Base-by-base conservation (phyloP, 495 filamentous ascomycete genomes). In the Daldinia bambusicola region DNA sequence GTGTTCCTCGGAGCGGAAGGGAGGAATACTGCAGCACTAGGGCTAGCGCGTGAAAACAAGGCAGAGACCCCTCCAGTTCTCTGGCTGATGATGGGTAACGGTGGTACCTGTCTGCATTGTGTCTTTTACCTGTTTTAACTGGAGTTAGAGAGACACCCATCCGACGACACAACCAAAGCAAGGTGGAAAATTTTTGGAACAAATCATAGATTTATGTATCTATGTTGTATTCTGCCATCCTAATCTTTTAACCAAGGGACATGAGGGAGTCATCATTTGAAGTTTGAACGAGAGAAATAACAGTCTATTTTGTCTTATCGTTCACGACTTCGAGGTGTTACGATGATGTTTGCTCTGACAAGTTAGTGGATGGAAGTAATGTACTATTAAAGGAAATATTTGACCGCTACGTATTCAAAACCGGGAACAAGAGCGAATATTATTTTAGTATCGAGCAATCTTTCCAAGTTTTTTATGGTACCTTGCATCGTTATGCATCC, bases 201-300 rank as follows among this genome's bases (percentile, higher is more conserved):
- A 55, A 26, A 75, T 61, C 70, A 71, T 74, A 77, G 71, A 71
- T 66, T 65, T 77, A 76, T 77, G 74, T 77, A 76, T 73, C 74
- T 74, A 70, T 26, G 50, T 55, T 61, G 63, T 53, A 32, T 66
- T 61, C 55, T 55, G 55, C 48, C 62, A 67, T 63, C 55, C 36
- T 69, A 71, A 70, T 70, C 59, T 59, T 66, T 30, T 62, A 66
- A 43, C 43, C 52, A 26, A 55, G 48, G 59, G 63, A 67, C 55
- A 64, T 55, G 71, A 64, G 26, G 61, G 61, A 61, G 62, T 56
- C 37, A 56, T 62, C 61, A 66, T 69, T 69, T 69, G 66, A 62
- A 73, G 58, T 63, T 69, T 58, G 70, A 65, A 61, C 61, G 66
- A 69, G 70, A 59, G 66, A 69, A 69, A 61, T 61, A 73, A 60